A percentile compares a stretch with the other conserved stretches of the same genome.
Evolutionary conservation across 192 early-diverging fungal species (phyloP).

Genomic region (Thoreauomyces humboldtii): DNA sequence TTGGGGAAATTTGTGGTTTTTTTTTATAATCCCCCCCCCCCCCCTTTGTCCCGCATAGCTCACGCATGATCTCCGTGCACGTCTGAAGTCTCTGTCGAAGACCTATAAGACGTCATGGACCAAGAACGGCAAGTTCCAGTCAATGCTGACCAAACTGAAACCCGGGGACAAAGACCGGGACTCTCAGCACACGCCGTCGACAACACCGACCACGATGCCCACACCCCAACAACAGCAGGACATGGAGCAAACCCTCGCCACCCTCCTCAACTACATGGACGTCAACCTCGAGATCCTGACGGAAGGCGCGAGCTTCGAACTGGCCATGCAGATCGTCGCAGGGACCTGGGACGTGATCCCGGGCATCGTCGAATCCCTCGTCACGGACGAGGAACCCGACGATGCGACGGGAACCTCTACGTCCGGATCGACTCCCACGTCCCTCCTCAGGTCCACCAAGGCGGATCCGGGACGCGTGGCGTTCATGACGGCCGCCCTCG

Average conservation of each 20-base stretch:
- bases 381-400: conserved; percentile 2
- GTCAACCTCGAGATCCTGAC: conserved; percentile 38
- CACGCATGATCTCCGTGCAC: conserved; percentile 25
- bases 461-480: not conserved
- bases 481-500: conserved; percentile 2
- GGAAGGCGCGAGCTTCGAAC: conserved; percentile 9
- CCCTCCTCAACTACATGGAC: conserved; percentile 30
- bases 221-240: not conserved
- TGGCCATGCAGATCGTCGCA: conserved; percentile 23
- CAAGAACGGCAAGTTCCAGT: not conserved
- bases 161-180: not conserved
- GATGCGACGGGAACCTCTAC: no score
- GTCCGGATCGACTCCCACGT: not conserved
- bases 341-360: conserved; percentile 31
- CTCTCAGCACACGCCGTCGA: not conserved
- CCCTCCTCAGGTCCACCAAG: not conserved
- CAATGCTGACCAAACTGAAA: conserved; percentile 24
- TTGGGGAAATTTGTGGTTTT: no score
- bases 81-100: conserved; percentile 25
- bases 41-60: no score
- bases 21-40: no score
- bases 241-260: conserved; percentile 25
- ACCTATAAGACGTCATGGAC: conserved; percentile 24
- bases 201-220: not conserved
- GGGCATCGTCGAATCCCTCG: conserved; percentile 20